These are phyloP conservation scores for Solanum aculeatissimum DNA, from an alignment of 305 asterid species.

Conservation along the genomic window DNA sequence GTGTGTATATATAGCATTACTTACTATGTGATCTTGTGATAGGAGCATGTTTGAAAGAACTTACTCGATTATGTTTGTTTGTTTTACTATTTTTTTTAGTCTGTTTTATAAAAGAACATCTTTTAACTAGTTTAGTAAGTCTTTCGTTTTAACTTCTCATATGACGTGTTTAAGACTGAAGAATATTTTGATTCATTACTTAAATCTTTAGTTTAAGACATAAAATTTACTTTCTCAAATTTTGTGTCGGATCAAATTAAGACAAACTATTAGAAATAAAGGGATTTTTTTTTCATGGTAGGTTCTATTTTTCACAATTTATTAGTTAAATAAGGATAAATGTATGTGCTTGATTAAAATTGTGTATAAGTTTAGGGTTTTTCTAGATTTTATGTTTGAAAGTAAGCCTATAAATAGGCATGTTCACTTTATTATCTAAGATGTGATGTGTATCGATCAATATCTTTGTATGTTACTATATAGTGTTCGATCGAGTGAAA, in stretches of 20 bases:
- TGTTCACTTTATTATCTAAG: background rate
- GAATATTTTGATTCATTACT: background rate
- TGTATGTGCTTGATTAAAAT: background rate
- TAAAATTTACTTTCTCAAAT: background rate
- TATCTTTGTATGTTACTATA: background rate
- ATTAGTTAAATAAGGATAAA: background rate
- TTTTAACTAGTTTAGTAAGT: background rate
- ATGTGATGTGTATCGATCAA: background rate
- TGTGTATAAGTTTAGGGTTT: background rate
- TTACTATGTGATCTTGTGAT: background rate
- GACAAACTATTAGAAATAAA: background rate
- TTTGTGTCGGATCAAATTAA: accelerated
- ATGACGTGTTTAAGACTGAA: background rate
- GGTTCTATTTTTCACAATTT: background rate
- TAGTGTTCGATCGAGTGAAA: background rate
- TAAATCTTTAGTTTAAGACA: background rate
- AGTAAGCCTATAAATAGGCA: background rate
- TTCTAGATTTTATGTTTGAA: background rate
- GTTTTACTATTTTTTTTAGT: background rate
- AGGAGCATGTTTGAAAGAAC: background rate
- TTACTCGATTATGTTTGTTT: background rate
- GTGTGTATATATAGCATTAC: background rate
- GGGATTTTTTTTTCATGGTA: background rate
- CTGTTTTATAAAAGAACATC: background rate
- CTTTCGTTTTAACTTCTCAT: background rate